Base-by-base conservation (phyloP, 495 filamentous ascomycete species). In the Xylaria scruposa region DNA sequence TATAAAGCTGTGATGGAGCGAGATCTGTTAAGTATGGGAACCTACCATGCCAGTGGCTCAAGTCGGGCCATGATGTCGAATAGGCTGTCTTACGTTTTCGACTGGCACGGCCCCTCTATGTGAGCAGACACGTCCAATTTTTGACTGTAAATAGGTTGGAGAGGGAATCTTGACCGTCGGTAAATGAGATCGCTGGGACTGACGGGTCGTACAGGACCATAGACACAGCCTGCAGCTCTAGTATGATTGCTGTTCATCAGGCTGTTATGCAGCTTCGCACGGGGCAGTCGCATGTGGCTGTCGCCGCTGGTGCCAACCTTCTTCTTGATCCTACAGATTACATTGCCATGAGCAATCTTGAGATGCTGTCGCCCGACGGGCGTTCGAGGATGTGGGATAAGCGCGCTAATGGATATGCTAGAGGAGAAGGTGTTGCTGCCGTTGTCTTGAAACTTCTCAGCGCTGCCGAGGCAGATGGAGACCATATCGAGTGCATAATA, bases 211-310 rank as follows among this genome's bases (percentile, higher is more conserved):
- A 40, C 10, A 40, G 38, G 38, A 40, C 38, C 5, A 80, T 90
- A 3, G 88, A 90, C 67, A 90, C 88, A 0, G 88, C 88, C 0
- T 90, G 88, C 70, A 40, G 38, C 38, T 40, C 38, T 40, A 40
- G 38, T 10, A 40, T 40, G 38, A 10, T 40, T 40, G 38, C 38
- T 8, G 38, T 40, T 40, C 38, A 40, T 40, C 38, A 40, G 38
- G 38, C 38, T 40, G 38, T 40, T 40, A 40, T 40, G 38, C 38
- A 40, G 10, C 38, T 40, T 40, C 38, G 38, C 38, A 40, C 38
- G 38, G 38, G 38, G 38, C 38, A 40, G 38, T 40, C 38, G 38
- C 38, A 40, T 10, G 38, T 40, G 38, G 38, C 38, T 40, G 38
- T 40, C 10, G 38, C 38, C 38, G 38, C 38, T 10, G 38, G 38